Conservation (phyloP, 768 basidiomycete species). For the Mycena olivaceomarginata region DNA sequence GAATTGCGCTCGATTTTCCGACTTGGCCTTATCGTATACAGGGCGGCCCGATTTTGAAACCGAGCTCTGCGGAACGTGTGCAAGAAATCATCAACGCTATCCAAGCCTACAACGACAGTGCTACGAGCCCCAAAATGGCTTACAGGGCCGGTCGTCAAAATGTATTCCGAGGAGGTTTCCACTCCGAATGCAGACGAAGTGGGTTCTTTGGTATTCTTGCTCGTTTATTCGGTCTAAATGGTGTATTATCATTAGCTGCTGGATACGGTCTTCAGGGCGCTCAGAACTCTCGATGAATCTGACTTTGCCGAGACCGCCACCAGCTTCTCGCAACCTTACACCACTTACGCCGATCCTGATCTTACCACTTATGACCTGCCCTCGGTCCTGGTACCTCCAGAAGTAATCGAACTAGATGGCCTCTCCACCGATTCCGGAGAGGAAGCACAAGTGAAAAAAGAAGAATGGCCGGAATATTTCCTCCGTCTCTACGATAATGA, state of each 20-base stretch:
- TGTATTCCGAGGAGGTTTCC: slow-evolving; percentile 65
- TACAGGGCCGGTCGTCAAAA: slow-evolving; percentile 75
- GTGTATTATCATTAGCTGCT: slow-evolving; percentile 71
- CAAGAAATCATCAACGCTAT: slow-evolving; percentile 84
- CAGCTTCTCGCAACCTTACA: slow-evolving; percentile 82
- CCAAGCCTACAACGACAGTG: slow-evolving; percentile 81
- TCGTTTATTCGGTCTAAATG: slow-evolving; percentile 14
- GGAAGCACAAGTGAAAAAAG: slow-evolving; percentile 84
- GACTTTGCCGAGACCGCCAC: slow-evolving; percentile 75
- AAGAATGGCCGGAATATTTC: slow-evolving; percentile 88
- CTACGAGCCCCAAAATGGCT: slow-evolving; percentile 76
- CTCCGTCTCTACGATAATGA: slow-evolving; percentile 80
- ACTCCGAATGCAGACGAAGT: slow-evolving; percentile 81
- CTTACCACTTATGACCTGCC: slow-evolving; percentile 81
- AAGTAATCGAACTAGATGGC: slow-evolving; percentile 88
- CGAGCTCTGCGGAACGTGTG: slow-evolving; percentile 74
- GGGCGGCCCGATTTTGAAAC: slow-evolving; percentile 83
- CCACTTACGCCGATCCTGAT: slow-evolving; percentile 66
- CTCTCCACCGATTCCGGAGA: slow-evolving; percentile 82
- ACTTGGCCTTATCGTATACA: slow-evolving; percentile 51
- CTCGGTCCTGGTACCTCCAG: slow-evolving; percentile 89
- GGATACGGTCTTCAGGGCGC: slow-evolving; percentile 78
- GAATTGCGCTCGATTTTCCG: slow-evolving; percentile 1
- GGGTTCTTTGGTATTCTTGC: slow-evolving; percentile 27
- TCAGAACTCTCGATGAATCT: slow-evolving; percentile 76